Percentiles rank a stretch among this genome's conserved stretches.
phyloP scores from a whole-genome alignment of 805 yeast genomes.

The Wickerhamomyces kurtzmanii region DNA sequence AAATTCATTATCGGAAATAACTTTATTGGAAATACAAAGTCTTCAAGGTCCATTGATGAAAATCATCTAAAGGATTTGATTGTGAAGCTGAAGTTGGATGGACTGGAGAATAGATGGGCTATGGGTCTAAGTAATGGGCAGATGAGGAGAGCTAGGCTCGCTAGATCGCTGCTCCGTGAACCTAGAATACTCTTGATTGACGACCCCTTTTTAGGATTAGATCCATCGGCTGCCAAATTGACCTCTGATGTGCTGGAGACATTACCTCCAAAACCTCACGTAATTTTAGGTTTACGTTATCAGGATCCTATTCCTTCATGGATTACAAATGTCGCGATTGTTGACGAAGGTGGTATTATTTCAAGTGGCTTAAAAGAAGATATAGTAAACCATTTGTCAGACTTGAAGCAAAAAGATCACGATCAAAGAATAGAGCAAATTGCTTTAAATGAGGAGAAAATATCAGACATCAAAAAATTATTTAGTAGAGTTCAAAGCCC shows the following conservation, averaged over 20 bases:
- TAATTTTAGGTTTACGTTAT: slow-evolving; percentile 65
- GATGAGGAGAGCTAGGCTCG: slow-evolving; percentile 81
- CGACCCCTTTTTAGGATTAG: slow-evolving; percentile 90
- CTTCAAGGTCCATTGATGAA: slow-evolving; percentile 19
- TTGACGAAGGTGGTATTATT: slow-evolving; percentile 42
- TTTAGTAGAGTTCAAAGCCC: slow-evolving; percentile 5
- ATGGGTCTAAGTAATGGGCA: slow-evolving; percentile 92
- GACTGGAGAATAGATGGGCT: slow-evolving; percentile 63
- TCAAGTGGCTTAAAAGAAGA: slow-evolving; percentile 33
- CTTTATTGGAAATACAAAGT: slow-evolving; percentile 27
- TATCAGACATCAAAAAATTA: slow-evolving; percentile 8
- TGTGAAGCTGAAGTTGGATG: slow-evolving; percentile 40
- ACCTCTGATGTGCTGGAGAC: slow-evolving; percentile 45
- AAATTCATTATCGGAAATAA: slow-evolving; percentile 46
- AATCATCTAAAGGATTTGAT: slow-evolving; percentile 32
- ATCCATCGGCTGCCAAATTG: slow-evolving; percentile 54
- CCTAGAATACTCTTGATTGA: slow-evolving; percentile 70
- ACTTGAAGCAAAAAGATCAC: slow-evolving; percentile 11
- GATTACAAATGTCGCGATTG: slow-evolving; percentile 65
- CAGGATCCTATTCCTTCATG: slow-evolving; percentile 76
- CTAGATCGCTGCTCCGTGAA: slow-evolving; percentile 53
- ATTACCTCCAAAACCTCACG: slow-evolving; percentile 37
- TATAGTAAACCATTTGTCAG: slow-evolving; percentile 13
- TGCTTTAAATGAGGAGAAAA: slow-evolving; percentile 7
- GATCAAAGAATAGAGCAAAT: slow-evolving; percentile 6